A percentile compares a stretch with the other conserved stretches of the same genome.
Conservation (phyloP, 257 asterid genomes). For the Linaria vulgaris region DNA sequence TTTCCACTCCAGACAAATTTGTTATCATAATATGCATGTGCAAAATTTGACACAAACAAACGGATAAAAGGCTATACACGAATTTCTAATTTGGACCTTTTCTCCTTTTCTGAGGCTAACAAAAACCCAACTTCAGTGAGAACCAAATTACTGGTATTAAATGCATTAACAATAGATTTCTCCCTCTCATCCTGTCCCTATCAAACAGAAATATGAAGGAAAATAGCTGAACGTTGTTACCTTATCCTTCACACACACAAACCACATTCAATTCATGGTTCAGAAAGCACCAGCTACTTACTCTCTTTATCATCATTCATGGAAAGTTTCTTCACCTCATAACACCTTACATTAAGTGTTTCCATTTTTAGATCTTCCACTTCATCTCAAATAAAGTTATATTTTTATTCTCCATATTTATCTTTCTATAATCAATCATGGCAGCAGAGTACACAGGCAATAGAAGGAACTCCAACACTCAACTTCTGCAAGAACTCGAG, state of each 20-base stretch:
- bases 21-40: constrained; percentile 6
- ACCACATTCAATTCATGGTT: constrained; percentile 54
- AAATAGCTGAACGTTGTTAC: constrained; percentile 34
- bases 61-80: not conserved
- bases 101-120: not conserved
- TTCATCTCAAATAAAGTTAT: not conserved
- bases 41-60: not conserved
- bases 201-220: constrained; percentile 15
- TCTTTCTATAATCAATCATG: constrained; percentile 24
- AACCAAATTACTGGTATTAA: constrained; percentile 7
- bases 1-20: constrained; percentile 3
- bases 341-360: constrained; percentile 10
- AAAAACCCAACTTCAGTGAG: not conserved
- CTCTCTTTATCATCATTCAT: constrained; percentile 23
- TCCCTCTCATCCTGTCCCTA: constrained; percentile 26
- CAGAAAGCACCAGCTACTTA: constrained; percentile 38
- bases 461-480: constrained; percentile 55
- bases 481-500: constrained; percentile 76
- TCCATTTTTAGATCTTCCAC: not conserved
- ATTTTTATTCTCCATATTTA: not conserved
- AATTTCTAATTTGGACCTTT: not conserved
- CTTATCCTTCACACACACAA: constrained; percentile 60
- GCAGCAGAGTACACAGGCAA: constrained; percentile 34
- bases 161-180: constrained; percentile 9
- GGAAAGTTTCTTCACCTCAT: constrained; percentile 37